These are phyloP conservation scores for Scutellaria galericulata DNA, from an alignment of 257 asterid genomes.

Conservation along the genomic window DNA sequence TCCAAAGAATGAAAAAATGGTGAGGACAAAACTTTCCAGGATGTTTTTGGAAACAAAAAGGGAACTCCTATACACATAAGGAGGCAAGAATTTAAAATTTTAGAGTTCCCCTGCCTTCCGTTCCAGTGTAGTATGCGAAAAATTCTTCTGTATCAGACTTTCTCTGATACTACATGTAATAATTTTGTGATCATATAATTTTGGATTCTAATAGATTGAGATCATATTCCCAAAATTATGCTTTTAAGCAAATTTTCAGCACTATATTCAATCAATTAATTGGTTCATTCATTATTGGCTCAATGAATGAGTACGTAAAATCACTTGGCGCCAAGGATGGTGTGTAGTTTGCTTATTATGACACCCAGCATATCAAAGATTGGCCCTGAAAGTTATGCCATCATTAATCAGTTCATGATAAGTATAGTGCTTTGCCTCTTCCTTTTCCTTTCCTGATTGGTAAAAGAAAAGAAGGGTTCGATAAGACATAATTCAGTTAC, in stretches of 20 bases:
- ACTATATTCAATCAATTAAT: slow-evolving; percentile 9
- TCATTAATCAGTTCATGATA: not conserved
- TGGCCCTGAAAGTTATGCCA: not conserved
- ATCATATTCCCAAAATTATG: slow-evolving; percentile 10
- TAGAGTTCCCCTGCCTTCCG: no score
- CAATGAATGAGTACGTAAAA: not conserved
- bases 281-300: not conserved
- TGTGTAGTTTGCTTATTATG: not conserved
- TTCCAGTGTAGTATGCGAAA: no score
- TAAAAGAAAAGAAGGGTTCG: not conserved
- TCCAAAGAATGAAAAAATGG: slow-evolving; percentile 8
- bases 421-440: not conserved
- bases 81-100: not conserved
- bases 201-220: slow-evolving; percentile 1
- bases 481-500: not conserved
- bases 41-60: slow-evolving; percentile 1
- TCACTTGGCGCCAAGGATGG: not conserved
- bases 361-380: not conserved
- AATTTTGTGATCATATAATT: not conserved
- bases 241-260: not conserved
- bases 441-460: not conserved
- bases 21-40: not conserved
- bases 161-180: not conserved
- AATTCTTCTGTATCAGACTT: not conserved
- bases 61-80: not conserved